Conservation (phyloP, 345 rosid genomes). For the Mallotus nudiflorus region DNA sequence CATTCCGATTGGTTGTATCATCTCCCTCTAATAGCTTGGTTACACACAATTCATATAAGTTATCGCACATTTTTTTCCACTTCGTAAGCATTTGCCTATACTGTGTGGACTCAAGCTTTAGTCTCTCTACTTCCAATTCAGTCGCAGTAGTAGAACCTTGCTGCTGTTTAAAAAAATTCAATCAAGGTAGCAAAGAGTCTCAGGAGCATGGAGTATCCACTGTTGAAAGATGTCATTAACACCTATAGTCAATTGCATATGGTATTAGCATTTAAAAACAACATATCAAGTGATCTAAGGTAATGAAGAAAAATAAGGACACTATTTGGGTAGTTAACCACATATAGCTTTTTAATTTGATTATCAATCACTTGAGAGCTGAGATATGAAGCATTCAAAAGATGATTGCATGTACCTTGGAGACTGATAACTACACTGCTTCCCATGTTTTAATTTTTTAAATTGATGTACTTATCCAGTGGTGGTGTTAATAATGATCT, state of each 20-base stretch:
- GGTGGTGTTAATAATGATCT: conserved; percentile 54
- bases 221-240: not conserved
- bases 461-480: conserved; percentile 52
- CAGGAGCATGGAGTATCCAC: not conserved
- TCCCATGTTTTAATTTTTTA: conserved; percentile 40
- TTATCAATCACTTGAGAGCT: conserved; percentile 46
- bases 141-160: conserved; percentile 57
- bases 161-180: conserved; percentile 48
- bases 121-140: conserved; percentile 65
- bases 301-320: not conserved
- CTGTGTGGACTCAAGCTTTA: conserved; percentile 49
- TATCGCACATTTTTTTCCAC: conserved; percentile 62
- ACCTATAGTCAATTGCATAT: not conserved
- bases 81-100: conserved; percentile 46
- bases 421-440: conserved; percentile 42
- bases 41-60: conserved; percentile 56
- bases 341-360: conserved; percentile 77
- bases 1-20: conserved; percentile 2
- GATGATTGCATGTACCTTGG: conserved; percentile 24
- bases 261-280: not conserved
- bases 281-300: no score
- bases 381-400: conserved; percentile 30
- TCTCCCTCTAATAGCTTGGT: conserved; percentile 52
- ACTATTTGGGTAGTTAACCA: conserved; percentile 21
- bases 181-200: not conserved